A percentile compares a stretch with the other conserved stretches of the same genome.
Conservation (phyloP, 371 early-diverging fungal species). For the Syncephalastrum sp. region DNA sequence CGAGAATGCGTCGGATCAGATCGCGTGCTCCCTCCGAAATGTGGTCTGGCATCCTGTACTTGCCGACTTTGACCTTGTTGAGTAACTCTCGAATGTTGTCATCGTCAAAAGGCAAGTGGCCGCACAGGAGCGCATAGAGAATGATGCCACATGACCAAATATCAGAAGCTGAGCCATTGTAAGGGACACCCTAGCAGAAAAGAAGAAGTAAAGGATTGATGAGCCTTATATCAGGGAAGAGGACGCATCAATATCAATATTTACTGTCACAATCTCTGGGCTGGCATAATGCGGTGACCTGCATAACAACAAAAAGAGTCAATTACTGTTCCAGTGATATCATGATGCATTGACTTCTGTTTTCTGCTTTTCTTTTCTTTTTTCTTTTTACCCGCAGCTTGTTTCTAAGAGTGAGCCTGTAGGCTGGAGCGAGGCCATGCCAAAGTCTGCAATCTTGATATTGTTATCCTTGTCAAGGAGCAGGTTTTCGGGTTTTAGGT, state of each 20-base stretch:
- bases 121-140: slow-evolving; percentile 84
- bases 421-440: slow-evolving; percentile 82
- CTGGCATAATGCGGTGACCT: slow-evolving; percentile 89
- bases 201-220: not conserved
- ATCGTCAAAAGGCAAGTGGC: slow-evolving; percentile 92
- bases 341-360: no score
- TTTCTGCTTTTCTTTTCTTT: no score
- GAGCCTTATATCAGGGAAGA: not conserved
- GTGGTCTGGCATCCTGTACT: slow-evolving; percentile 64
- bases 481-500: slow-evolving; percentile 96
- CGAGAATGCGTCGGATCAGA: slow-evolving; percentile 41
- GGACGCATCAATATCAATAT: slow-evolving; percentile 1
- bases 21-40: slow-evolving; percentile 64
- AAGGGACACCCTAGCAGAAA: slow-evolving; percentile 62
- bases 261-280: slow-evolving; percentile 86
- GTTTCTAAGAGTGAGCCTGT: slow-evolving; percentile 71
- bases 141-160: slow-evolving; percentile 95
- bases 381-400: slow-evolving; percentile 67
- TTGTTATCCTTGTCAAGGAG: slow-evolving; percentile 78
- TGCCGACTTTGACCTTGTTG: slow-evolving; percentile 63
- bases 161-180: slow-evolving; percentile 86
- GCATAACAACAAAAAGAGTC: slow-evolving; percentile 17
- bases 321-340: slow-evolving; percentile 11
- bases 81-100: slow-evolving; percentile 80
- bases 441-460: slow-evolving; percentile 85